Percentiles rank a stretch among this genome's conserved stretches.
These are phyloP conservation scores for Fusarium praegraminearum DNA, from an alignment of 2,329 filamentous ascomycete genomes.

Conservation along the genomic window DNA sequence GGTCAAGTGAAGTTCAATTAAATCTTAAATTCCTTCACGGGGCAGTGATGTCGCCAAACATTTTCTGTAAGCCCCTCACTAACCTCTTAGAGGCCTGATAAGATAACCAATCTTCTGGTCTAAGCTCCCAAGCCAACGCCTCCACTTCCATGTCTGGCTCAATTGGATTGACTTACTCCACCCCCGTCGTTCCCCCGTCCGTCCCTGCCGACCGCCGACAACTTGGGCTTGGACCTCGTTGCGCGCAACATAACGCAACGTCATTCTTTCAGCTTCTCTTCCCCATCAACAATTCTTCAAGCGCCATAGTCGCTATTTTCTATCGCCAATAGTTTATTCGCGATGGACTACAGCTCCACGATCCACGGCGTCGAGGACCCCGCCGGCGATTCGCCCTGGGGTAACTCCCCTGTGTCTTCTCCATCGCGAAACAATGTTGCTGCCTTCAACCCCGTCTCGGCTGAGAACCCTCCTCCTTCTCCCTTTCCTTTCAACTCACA, in stretches of 20 bases:
- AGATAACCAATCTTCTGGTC: constrained; percentile 45
- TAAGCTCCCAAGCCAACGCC: constrained; percentile 14
- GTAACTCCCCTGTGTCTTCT: constrained; percentile 64
- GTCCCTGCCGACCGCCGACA: constrained; percentile 39
- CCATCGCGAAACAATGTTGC: constrained; percentile 61
- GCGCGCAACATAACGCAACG: constrained; percentile 47
- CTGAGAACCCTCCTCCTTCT: constrained; percentile 51
- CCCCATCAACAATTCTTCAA: constrained; percentile 27
- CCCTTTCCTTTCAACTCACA: constrained; percentile 60
- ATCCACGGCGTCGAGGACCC: constrained; percentile 67
- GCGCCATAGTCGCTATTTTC: constrained; percentile 16
- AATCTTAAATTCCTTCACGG: constrained; percentile 25
- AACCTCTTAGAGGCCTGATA: constrained; percentile 42
- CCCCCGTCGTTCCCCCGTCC: constrained; percentile 34
- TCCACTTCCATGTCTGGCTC: constrained; percentile 15
- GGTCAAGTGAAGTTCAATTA: constrained; percentile 8
- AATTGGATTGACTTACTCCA: constrained; percentile 25
- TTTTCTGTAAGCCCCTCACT: constrained; percentile 58
- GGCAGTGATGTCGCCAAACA: constrained; percentile 46
- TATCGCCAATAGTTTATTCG: constrained; percentile 29
- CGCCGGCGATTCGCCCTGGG: constrained; percentile 67
- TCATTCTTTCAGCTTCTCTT: constrained; percentile 40
- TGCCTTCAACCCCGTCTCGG: constrained; percentile 57
- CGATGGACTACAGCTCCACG: constrained; percentile 70
- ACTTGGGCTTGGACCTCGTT: constrained; percentile 22